Percentiles rank a stretch among this genome's conserved stretches.
phyloP scores from a whole-genome alignment of 495 filamentous ascomycete species.

The Chaetomium tenue region DNA sequence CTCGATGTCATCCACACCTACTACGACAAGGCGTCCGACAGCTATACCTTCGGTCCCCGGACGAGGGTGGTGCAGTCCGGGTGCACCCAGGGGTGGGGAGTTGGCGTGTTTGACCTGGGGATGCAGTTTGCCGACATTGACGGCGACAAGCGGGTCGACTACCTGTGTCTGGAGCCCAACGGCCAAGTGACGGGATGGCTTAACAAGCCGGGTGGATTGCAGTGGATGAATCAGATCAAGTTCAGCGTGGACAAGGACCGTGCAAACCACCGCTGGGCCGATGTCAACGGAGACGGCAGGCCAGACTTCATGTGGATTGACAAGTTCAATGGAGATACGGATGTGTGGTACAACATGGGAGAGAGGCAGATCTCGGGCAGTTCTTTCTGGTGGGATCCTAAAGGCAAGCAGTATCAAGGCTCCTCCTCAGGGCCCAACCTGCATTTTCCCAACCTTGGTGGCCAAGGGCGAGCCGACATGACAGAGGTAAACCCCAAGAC shows the following conservation, averaged over 20 bases:
- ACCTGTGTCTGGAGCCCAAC: constrained; percentile 30
- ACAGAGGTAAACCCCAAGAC: constrained; percentile 13
- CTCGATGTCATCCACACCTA: constrained; percentile 9
- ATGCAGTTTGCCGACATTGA: constrained; percentile 37
- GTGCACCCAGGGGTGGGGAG: constrained; percentile 22
- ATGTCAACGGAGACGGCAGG: constrained; percentile 32
- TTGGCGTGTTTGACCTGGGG: constrained; percentile 13
- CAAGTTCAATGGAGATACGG: constrained; percentile 25
- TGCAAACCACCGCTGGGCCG: constrained; percentile 31
- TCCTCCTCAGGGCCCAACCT: constrained; percentile 4
- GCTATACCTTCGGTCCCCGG: neutral
- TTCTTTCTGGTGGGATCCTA: constrained; percentile 12
- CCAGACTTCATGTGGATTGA: constrained; percentile 33
- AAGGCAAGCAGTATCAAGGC: constrained; percentile 14
- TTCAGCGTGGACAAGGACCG: constrained; percentile 24
- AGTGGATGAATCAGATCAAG: constrained; percentile 29
- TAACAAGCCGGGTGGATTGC: constrained; percentile 21
- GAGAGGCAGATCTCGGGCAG: constrained; percentile 6
- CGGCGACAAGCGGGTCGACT: constrained; percentile 35
- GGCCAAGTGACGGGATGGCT: constrained; percentile 26
- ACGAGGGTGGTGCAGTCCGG: constrained; percentile 1
- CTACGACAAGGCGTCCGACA: neutral
- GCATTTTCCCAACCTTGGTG: constrained; percentile 24
- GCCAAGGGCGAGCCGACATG: constrained; percentile 23
- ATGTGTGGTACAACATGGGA: constrained; percentile 19